Evolutionary conservation across 352 stramenopile species (phyloP), one percentile per base, ranked within the genome.

Genomic region (Phytophthora rubi): DNA sequence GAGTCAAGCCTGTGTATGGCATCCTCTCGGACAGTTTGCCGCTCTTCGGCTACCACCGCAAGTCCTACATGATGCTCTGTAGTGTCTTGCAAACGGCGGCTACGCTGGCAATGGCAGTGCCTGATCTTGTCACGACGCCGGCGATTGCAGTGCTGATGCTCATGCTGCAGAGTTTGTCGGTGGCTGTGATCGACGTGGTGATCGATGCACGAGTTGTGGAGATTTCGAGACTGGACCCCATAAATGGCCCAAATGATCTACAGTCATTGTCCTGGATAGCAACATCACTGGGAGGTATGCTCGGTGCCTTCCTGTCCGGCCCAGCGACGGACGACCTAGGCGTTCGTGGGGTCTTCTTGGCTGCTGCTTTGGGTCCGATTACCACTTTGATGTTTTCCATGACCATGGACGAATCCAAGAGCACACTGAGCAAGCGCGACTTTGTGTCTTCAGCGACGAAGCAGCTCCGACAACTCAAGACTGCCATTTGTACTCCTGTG

Each of bases 121-220:
- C 83, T 1, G 70, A 86, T 18, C 66, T 79, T 3, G 85, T 93
- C 57, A 82, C 80, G 18, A 92, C 83, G 0, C 68, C 84, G 8
- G 59, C 82, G 2, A 71, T 83, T 6, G 77, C 87, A 0, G 72
- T 92, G 2, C 60, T 85, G 6, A 78, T 90, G 59, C 68, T 94
- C n/a, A 85, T 95, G 26, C 45, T 98, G 16, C 90, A 90, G 39
- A 98, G 83, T 62, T 80, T 96, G 18, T 92, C 91, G n/a, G 88
- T 98, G 26, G 94, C 97, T n/a, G 85, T 98, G 23, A 97, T 94
- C 53, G 97, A 99, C 76, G 97, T 99, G 1, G 96, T 99, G 13
- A 98, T 97, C 37, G 97, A 99, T 81, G 96, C 95, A 3, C 89
- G 98, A 57, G 96, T 99, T 4, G 97, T 99, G 23, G 92, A 99